Conservation (phyloP, 2,329 filamentous ascomycete species). For the Clonostachys rhizophaga region DNA sequence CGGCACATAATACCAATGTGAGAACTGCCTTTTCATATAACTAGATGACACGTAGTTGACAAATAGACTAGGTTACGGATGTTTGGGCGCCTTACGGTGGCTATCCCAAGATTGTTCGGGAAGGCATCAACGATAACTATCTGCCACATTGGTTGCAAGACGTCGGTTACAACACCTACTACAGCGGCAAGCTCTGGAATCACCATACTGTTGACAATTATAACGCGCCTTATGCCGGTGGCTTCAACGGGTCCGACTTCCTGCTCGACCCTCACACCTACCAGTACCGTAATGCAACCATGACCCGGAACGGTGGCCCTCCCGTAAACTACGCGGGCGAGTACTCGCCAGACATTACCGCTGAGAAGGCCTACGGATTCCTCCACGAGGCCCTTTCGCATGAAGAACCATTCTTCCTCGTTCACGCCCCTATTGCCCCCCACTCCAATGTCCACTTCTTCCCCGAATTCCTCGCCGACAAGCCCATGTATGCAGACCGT, state of each 20-base stretch:
- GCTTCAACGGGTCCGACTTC: conserved; percentile 52
- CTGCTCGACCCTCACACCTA: conserved; percentile 65
- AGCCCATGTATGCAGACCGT: conserved; percentile 31
- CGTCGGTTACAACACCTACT: conserved; percentile 46
- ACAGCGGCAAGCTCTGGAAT: conserved; percentile 51
- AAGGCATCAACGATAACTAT: conserved; percentile 42
- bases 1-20: conserved; percentile 51
- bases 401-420: conserved; percentile 48
- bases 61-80: conserved; percentile 25
- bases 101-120: conserved; percentile 43
- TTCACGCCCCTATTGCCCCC: conserved; percentile 38
- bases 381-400: conserved; percentile 42
- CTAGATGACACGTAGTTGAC: neutral
- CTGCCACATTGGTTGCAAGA: conserved; percentile 45
- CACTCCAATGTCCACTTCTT: conserved; percentile 22
- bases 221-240: conserved; percentile 43
- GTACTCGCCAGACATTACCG: conserved; percentile 48
- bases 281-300: conserved; percentile 60
- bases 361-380: conserved; percentile 43
- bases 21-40: conserved; percentile 5
- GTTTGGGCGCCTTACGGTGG: conserved; percentile 15
- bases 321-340: conserved; percentile 48
- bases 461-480: neutral
- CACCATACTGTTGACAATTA: conserved; percentile 42
- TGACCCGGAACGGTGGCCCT: conserved; percentile 52